These are phyloP conservation scores for Ophiostoma sp. DNA, from an alignment of 2,329 filamentous ascomycete species.

Conservation along the genomic window DNA sequence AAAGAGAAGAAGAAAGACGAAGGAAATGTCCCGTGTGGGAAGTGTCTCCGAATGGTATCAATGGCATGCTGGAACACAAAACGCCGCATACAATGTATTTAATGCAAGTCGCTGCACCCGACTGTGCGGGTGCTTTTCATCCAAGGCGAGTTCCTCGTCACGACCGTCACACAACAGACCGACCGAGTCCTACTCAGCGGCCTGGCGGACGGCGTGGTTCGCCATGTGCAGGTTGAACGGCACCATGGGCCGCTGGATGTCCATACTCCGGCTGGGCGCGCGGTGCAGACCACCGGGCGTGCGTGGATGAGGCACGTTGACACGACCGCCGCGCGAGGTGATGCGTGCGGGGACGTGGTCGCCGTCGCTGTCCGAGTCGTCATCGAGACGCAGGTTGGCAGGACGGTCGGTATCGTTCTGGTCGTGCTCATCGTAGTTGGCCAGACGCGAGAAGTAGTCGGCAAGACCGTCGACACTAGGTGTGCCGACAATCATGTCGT, in stretches of 20 bases:
- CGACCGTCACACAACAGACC: not conserved
- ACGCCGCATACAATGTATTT: not conserved
- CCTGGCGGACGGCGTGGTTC: conserved; percentile 19
- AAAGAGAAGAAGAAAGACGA: not conserved
- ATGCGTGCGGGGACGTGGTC: conserved; percentile 45
- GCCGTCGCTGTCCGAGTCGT: conserved; percentile 43
- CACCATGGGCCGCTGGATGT: conserved; percentile 50
- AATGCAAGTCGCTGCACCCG: not conserved
- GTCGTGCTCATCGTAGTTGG: conserved; percentile 60
- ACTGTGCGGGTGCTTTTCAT: not conserved
- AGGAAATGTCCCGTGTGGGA: not conserved
- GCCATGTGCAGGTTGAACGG: conserved; percentile 38
- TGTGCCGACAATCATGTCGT: conserved; percentile 74
- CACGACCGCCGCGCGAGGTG: conserved; percentile 53
- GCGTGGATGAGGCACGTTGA: conserved; percentile 59
- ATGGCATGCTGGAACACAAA: not conserved
- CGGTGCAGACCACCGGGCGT: conserved; percentile 52
- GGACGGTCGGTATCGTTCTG: not conserved
- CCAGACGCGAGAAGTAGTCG: conserved; percentile 83
- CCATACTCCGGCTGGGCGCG: conserved; percentile 58
- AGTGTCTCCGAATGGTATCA: not conserved
- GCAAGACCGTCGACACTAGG: conserved; percentile 69
- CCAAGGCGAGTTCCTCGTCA: too few relatives aligned
- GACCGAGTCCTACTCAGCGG: not conserved
- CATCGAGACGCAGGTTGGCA: too few relatives aligned